phyloP scores from a whole-genome alignment of 352 stramenopile genomes.

The Pythium sukuiense region DNA sequence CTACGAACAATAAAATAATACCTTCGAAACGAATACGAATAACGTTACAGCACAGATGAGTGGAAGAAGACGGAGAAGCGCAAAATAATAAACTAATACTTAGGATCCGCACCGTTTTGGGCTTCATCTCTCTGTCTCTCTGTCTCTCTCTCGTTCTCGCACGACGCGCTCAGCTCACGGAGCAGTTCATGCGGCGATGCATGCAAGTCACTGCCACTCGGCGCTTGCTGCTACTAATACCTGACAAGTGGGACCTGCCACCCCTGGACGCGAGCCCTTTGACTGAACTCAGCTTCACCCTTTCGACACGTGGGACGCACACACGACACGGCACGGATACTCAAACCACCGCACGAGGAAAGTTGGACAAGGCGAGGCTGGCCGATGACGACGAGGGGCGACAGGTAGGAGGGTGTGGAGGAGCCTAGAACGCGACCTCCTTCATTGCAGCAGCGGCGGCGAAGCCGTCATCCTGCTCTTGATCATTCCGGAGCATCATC shows the following conservation, averaged over 20 bases:
- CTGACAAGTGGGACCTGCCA: slow-evolving; percentile 4
- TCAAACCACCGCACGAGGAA: not conserved
- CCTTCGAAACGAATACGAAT: too few species aligned
- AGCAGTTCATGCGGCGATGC: not conserved
- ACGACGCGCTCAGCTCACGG: not conserved
- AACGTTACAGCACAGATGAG: too few species aligned
- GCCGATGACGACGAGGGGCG: not conserved
- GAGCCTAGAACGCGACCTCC: slow-evolving; percentile 80
- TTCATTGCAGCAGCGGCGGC: slow-evolving; percentile 35
- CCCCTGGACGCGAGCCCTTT: not conserved
- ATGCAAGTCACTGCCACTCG: slow-evolving; percentile 1
- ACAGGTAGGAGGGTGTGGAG: not conserved
- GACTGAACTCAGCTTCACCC: not conserved
- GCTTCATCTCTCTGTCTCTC: not conserved
- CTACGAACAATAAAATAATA: too few species aligned
- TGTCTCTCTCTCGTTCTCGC: not conserved
- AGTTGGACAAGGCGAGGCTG: not conserved
- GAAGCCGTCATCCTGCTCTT: slow-evolving; percentile 23
- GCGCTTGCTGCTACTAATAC: slow-evolving; percentile 4
- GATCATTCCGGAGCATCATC: slow-evolving; percentile 31
- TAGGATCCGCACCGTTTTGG: slow-evolving; percentile 21
- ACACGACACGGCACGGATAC: slow-evolving; percentile 4
- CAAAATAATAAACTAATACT: slow-evolving; percentile 39
- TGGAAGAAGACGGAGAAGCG: not conserved
- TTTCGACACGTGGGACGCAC: slow-evolving; percentile 1